Conservation (phyloP, 116 monocot genomes). For the Trichopus zeylanicus region DNA sequence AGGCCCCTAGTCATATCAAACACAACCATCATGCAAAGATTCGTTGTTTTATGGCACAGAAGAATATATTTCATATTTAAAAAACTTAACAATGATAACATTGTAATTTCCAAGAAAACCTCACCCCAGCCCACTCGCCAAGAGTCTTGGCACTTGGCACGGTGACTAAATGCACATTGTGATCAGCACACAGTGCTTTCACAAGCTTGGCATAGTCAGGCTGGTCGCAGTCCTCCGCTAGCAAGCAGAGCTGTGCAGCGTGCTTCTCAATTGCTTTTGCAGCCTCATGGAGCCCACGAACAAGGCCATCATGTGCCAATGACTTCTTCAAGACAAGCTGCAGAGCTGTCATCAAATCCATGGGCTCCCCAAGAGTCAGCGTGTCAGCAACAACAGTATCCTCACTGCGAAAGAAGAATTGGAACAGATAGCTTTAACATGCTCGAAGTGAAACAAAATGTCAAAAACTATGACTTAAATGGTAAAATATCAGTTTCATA, state of each 20-base stretch:
- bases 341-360: constrained; percentile 75
- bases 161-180: constrained; percentile 75
- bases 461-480: background rate
- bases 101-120: constrained; percentile 8
- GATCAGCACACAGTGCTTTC: constrained; percentile 72
- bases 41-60: too few relatives aligned
- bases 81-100: background rate
- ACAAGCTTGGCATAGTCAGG: constrained; percentile 81
- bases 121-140: constrained; percentile 89
- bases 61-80: background rate
- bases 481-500: background rate
- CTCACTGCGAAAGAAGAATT: background rate
- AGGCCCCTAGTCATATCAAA: too few relatives aligned
- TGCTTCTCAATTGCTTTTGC: constrained; percentile 87
- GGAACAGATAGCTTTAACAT: background rate
- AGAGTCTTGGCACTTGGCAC: constrained; percentile 77
- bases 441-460: background rate
- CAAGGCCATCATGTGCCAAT: constrained; percentile 59
- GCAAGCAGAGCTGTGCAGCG: constrained; percentile 62
- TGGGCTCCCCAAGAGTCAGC: constrained; percentile 63
- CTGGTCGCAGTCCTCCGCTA: constrained; percentile 81
- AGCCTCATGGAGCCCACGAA: constrained; percentile 63
- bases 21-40: too few relatives aligned
- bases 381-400: constrained; percentile 3
- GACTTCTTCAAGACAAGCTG: constrained; percentile 73